These are phyloP conservation scores for Candida xiaguanensis DNA, from an alignment of 805 yeast genomes.

Conservation along the genomic window DNA sequence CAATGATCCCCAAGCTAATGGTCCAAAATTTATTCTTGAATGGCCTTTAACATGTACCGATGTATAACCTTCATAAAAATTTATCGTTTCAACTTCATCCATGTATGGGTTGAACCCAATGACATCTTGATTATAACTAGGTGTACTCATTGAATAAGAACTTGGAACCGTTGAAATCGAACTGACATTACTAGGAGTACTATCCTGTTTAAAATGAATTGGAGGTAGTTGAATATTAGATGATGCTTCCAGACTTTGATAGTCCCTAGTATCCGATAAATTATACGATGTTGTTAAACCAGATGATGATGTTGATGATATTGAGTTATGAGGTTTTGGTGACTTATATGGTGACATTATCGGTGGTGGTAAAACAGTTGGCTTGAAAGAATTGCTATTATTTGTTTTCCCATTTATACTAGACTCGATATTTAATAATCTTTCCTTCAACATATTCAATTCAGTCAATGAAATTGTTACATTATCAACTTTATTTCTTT, in stretches of 20 bases:
- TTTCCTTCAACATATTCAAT: constrained; percentile 16
- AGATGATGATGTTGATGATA: neutral
- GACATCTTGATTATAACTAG: neutral
- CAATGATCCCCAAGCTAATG: constrained; percentile 35
- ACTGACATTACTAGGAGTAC: neutral
- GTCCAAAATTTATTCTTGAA: constrained; percentile 34
- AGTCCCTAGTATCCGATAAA: constrained; percentile 7
- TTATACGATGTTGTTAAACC: constrained; percentile 4
- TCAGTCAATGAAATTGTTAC: constrained; percentile 14
- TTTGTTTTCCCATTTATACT: constrained; percentile 1
- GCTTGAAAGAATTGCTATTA: neutral
- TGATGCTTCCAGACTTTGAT: neutral
- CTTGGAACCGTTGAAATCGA: constrained; percentile 1
- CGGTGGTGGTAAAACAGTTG: constrained; percentile 9
- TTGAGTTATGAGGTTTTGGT: constrained; percentile 1
- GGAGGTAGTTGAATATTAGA: constrained; percentile 10
- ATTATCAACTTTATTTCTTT: constrained; percentile 3
- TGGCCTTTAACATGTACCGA: constrained; percentile 27
- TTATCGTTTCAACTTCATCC: constrained; percentile 26
- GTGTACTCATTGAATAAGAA: neutral
- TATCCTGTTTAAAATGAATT: constrained; percentile 6
- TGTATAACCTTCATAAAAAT: constrained; percentile 33
- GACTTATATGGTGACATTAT: constrained; percentile 9
- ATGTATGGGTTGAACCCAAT: constrained; percentile 24
- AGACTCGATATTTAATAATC: constrained; percentile 17